Evolutionary conservation across 805 yeast species (phyloP), one percentile per base, ranked within the genome.

Genomic region (Metschnikowia gruessii): DNA sequence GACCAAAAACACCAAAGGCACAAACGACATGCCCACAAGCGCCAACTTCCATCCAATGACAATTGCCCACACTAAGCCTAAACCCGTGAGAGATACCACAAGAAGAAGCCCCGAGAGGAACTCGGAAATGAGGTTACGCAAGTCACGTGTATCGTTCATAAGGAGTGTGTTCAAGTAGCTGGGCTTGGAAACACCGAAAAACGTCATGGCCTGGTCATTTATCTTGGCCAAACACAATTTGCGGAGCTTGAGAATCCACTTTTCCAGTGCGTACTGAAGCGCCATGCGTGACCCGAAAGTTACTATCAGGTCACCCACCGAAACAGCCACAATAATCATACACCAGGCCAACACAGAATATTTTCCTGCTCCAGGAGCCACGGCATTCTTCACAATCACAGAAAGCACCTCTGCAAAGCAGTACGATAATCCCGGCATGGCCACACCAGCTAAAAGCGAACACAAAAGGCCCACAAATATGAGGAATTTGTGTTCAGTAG

Each of bases 31-130:
- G 1, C 96, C 95, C 1, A 88, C 94, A 9, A 92, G 66, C 1
- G 97, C 79, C 35, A 94, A 67, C 57, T 84, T 86, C 98, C 98
- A 94, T 0, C 97, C 96, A 10, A 75, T 61, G 0, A 74, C 75
- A 1, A 89, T 51, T 0, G 97, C 82, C 97, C 97, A 94, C 6
- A 80, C 68, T 4, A 83, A 51, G 3, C 97, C 95, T 22, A 81
- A 64, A 0, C 70, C 32, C 0, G 85, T 68, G 40, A 89, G 72
- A 0, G 81, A 68, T 2, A 77, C 41, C 33, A 87, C 74, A 10
- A 83, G 77, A 1, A 80, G 54, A 0, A 80, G 36, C 0, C 83
- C 74, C 9, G 82, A 70, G 26, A 87, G 59, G 52, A 85, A 82
- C 36, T 81, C 81, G 0, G 87, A 73, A 1, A 87, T 74, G 31